Base-by-base conservation (phyloP, 352 stramenopile species). In the Pythium myriotylum region DNA sequence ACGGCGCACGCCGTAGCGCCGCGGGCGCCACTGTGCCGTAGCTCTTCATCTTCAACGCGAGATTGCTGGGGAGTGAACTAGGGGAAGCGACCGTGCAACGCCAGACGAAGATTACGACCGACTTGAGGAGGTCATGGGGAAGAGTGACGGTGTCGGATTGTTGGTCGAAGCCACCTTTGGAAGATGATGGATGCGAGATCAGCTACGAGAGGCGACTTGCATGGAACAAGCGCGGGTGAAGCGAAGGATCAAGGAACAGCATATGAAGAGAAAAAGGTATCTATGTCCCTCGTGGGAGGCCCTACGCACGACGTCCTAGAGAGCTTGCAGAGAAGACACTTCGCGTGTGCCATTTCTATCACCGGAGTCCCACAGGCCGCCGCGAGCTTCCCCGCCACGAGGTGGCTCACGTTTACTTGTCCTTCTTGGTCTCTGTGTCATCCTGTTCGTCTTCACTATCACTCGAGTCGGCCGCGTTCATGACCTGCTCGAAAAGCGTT, bases 401-500 rank as follows among this genome's bases (percentile, higher is more conserved):
- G n/a, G 48, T n/a, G 35, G 35, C 29, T 14, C 7, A 13, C 12
- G 51, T 73, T 59, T 81, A 81, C 62, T 81, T 66, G 62, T 76
- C 72, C 68, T 85, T 81, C 63, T 90, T 81, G 57, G 56, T 72
- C 69, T 79, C 71, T 26, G 60, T 32, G 58, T 89, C 79, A 49
- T 88, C 78, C 54, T 89, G 77, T 59, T 94, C 86, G 40, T 91
- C 84, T 70, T 93, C 84, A 70, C 81, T 92, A 85, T 94, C 84
- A 77, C 83, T 94, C 60, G 81, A 91, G 72, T 95, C 86, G 49
- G 69, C 82, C 24, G 77, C 76, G 58, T 93, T 92, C 84, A 95
- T 95, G 53, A 95, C 97, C 76, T 99, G 96, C 77, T 99, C 97
- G 71, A 99, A 99, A 61, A 99, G 78, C 35, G 97, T 99, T 19